Conservation (phyloP, 2,329 filamentous ascomycete species). For the Nemania abortiva region DNA sequence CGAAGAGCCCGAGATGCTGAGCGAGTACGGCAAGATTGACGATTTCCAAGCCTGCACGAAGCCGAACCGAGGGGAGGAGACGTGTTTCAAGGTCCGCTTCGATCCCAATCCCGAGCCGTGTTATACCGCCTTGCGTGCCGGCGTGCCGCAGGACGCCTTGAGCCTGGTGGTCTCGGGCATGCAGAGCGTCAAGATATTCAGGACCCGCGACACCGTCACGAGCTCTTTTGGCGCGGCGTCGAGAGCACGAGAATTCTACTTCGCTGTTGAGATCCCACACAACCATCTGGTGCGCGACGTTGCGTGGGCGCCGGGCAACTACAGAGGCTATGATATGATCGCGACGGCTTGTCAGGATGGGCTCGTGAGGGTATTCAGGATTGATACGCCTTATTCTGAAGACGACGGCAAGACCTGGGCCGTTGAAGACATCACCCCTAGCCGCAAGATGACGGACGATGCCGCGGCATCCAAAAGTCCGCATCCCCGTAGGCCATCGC, state of each 20-base stretch:
- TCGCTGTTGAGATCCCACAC: slow-evolving; percentile 82
- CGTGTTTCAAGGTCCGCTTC: slow-evolving; percentile 86
- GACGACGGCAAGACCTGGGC: slow-evolving; percentile 65
- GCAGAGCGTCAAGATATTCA: slow-evolving; percentile 84
- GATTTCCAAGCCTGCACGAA: slow-evolving; percentile 78
- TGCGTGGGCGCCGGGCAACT: slow-evolving; percentile 92
- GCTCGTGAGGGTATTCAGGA: slow-evolving; percentile 86
- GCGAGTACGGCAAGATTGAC: slow-evolving; percentile 80
- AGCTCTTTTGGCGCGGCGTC: slow-evolving; percentile 63
- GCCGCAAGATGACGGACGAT: slow-evolving; percentile 45
- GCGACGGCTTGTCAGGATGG: slow-evolving; percentile 96
- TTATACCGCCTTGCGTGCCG: slow-evolving; percentile 80
- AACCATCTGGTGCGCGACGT: slow-evolving; percentile 85
- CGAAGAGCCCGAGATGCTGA: slow-evolving; percentile 82
- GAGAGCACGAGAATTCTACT: slow-evolving; percentile 83
- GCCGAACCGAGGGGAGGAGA: slow-evolving; percentile 84
- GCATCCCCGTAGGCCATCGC: slow-evolving; percentile 45
- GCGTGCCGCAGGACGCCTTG: slow-evolving; percentile 82
- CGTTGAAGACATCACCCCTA: slow-evolving; percentile 58
- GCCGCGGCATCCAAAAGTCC: slow-evolving; percentile 8
- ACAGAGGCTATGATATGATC: slow-evolving; percentile 88
- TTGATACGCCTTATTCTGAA: slow-evolving; percentile 69
- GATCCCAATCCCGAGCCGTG: slow-evolving; percentile 88
- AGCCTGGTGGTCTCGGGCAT: slow-evolving; percentile 88
- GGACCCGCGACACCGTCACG: slow-evolving; percentile 73